Percentiles rank a stretch among this genome's conserved stretches.
Evolutionary conservation across 768 basidiomycete species (phyloP).

Genomic region (Collybiopsis confluens): DNA sequence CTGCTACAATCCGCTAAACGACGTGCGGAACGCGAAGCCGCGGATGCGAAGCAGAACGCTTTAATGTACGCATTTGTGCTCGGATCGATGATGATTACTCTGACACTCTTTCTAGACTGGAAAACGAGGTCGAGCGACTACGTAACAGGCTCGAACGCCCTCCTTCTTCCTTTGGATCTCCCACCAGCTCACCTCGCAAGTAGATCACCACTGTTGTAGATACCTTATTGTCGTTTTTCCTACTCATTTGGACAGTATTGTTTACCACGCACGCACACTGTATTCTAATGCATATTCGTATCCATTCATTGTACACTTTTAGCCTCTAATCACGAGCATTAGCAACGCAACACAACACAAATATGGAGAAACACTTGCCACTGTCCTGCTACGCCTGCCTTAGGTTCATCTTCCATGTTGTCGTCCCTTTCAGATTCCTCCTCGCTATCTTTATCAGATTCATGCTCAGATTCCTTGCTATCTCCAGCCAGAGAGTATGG

Average conservation of each 20-base stretch:
- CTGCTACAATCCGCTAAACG: conserved; percentile 69
- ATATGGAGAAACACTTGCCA: no score
- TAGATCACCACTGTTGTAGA: conserved; percentile 4
- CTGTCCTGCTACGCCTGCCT: no score
- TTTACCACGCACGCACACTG: background rate
- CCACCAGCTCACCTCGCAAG: conserved; percentile 29
- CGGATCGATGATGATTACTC: conserved; percentile 4
- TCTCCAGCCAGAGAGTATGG: no score
- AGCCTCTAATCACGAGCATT: no score
- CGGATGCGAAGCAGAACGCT: conserved; percentile 66
- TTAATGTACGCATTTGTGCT: conserved; percentile 41
- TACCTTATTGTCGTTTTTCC: background rate
- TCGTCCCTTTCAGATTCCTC: no score
- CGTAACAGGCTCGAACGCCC: conserved; percentile 63
- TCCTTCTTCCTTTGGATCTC: conserved; percentile 29
- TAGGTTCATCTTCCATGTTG: no score
- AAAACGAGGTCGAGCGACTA: conserved; percentile 66
- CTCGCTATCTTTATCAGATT: no score
- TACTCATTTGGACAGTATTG: background rate
- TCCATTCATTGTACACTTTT: background rate
- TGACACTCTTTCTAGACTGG: conserved; percentile 36
- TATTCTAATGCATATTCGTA: background rate
- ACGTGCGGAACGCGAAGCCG: conserved; percentile 72
- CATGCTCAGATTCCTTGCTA: no score
- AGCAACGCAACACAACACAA: no score